Percentiles rank a stretch among this genome's conserved stretches.
Evolutionary conservation across 768 basidiomycete genomes (phyloP).

Genomic region (Tylopilus sp.): DNA sequence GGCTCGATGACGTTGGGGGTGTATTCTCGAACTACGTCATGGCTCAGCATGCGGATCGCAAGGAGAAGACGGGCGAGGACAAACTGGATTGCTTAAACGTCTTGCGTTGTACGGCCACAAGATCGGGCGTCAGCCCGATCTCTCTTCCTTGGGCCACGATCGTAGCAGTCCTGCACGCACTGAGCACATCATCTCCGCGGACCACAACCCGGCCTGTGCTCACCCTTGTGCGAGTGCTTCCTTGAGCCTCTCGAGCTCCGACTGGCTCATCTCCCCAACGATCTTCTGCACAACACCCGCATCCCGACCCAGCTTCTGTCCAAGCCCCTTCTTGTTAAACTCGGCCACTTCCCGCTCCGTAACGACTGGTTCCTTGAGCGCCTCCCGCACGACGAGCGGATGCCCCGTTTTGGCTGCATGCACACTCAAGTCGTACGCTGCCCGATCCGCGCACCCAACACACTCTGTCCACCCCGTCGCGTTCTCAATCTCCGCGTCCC

Average conservation of each 20-base stretch:
- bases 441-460: slow-evolving; percentile 97
- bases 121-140: slow-evolving; percentile 68
- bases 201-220: slow-evolving; percentile 15
- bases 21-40: slow-evolving; percentile 79
- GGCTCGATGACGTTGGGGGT: slow-evolving; percentile 99
- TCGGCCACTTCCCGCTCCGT: slow-evolving; percentile 75
- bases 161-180: slow-evolving; percentile 44
- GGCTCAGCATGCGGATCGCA: slow-evolving; percentile 13
- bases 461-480: slow-evolving; percentile 92
- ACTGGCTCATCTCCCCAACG: slow-evolving; percentile 66
- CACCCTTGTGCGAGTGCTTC: slow-evolving; percentile 74
- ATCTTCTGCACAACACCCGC: slow-evolving; percentile 61
- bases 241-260: slow-evolving; percentile 61
- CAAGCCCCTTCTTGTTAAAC: slow-evolving; percentile 85
- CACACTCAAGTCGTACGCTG: slow-evolving; percentile 93
- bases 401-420: slow-evolving; percentile 83
- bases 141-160: slow-evolving; percentile 62
- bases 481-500: slow-evolving; percentile 98
- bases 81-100: slow-evolving; percentile 84
- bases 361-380: slow-evolving; percentile 80
- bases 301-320: slow-evolving; percentile 86
- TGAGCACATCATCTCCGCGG: slow-evolving; percentile 12
- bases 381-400: slow-evolving; percentile 81
- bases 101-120: slow-evolving; percentile 76
- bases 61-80: slow-evolving; percentile 23